Conservation (phyloP, 208 protist species). For the Leishmania gerbilli region DNA sequence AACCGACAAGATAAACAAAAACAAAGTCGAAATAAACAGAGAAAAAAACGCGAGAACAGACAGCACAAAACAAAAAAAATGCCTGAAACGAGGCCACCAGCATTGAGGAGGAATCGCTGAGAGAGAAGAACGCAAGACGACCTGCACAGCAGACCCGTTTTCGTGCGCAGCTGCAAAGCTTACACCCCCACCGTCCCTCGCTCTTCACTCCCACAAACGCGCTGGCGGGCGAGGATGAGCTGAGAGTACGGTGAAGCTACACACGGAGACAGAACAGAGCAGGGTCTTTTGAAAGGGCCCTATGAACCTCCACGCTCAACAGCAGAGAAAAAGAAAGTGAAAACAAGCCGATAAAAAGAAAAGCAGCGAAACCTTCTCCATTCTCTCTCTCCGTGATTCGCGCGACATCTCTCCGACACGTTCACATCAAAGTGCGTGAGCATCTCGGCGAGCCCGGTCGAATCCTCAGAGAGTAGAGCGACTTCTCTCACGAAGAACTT, state of each 20-base stretch:
- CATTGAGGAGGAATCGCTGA: no score
- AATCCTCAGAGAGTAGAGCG: neutral
- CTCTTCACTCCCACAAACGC: neutral
- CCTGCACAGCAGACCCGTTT: neutral
- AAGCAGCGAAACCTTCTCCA: neutral
- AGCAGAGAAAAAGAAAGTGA: neutral
- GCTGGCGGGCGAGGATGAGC: neutral
- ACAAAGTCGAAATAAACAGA: neutral
- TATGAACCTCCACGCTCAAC: neutral
- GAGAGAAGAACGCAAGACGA: neutral
- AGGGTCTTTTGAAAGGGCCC: neutral
- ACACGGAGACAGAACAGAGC: neutral
- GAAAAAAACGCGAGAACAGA: neutral
- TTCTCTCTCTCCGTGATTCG: neutral
- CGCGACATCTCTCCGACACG: neutral
- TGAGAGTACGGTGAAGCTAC: neutral
- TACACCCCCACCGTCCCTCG: neutral
- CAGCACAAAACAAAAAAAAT: neutral
- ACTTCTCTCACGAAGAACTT: neutral
- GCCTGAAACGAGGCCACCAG: no score
- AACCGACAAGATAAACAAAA: neutral
- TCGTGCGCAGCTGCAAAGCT: neutral
- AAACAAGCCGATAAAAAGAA: neutral
- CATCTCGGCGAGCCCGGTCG: neutral
- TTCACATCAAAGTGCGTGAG: neutral